Evolutionary conservation across 352 stramenopile genomes (phyloP).

Genomic region (Thalassiosira oceanica): DNA sequence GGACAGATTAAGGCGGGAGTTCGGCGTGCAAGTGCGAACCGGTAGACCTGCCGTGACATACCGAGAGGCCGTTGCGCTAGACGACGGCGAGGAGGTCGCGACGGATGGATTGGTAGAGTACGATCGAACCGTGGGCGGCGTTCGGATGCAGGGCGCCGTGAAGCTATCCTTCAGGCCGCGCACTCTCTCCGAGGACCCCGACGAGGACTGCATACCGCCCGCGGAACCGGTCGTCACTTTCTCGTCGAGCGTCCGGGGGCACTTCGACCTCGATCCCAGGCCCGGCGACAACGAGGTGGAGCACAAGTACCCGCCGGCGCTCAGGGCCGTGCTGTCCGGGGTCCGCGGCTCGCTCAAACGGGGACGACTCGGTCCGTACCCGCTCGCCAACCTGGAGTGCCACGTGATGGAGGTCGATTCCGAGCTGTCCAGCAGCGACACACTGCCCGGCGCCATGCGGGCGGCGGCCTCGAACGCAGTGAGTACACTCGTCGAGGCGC

Average conservation of each 20-base stretch:
- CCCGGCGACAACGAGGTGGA: constrained; percentile 47
- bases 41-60: constrained; percentile 89
- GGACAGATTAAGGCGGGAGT: constrained; percentile 88
- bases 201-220: constrained; percentile 42
- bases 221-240: constrained; percentile 67
- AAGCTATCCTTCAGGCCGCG: constrained; percentile 53
- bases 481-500: constrained; percentile 40
- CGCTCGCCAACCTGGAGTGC: constrained; percentile 70
- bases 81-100: constrained; percentile 45
- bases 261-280: constrained; percentile 60
- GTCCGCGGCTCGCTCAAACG: constrained; percentile 69
- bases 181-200: not conserved
- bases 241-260: constrained; percentile 43
- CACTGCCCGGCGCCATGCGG: constrained; percentile 67
- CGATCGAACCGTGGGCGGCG: constrained; percentile 74
- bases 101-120: constrained; percentile 71
- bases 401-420: constrained; percentile 69
- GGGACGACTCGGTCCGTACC: constrained; percentile 57
- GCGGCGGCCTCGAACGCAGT: constrained; percentile 70
- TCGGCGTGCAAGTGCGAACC: constrained; percentile 84
- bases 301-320: constrained; percentile 49
- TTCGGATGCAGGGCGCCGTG: constrained; percentile 65
- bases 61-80: constrained; percentile 84
- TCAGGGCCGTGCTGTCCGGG: constrained; percentile 63
- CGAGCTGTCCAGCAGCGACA: constrained; percentile 59